Percentiles rank a stretch among this genome's conserved stretches.
phyloP scores from a whole-genome alignment of 768 basidiomycete genomes.

The Trametes gibbosa region DNA sequence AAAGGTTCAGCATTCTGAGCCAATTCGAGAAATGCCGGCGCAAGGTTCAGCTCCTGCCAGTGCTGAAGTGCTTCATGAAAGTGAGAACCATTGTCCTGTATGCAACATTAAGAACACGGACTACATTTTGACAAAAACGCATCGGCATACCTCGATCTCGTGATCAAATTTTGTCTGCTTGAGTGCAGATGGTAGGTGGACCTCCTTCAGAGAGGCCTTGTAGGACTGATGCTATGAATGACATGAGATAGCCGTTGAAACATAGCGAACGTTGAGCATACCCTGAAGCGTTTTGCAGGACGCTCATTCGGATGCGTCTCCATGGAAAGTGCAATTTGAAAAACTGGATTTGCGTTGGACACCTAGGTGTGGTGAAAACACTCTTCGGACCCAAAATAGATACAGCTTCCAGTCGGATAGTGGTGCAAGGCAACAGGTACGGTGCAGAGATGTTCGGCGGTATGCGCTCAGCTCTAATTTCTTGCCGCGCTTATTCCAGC shows the following conservation, averaged over 20 bases:
- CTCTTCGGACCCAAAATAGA: too few species aligned
- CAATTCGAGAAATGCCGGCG: constrained; percentile 71
- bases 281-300: constrained; percentile 29
- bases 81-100: constrained; percentile 73
- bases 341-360: too few species aligned
- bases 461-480: too few species aligned
- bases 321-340: neutral
- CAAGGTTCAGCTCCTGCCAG: constrained; percentile 79
- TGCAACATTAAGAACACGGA: neutral
- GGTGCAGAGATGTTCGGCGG: too few species aligned
- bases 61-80: constrained; percentile 72
- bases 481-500: neutral
- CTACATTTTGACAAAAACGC: neutral
- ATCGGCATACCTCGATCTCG: constrained; percentile 48
- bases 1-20: constrained; percentile 57
- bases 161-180: constrained; percentile 49
- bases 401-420: too few species aligned
- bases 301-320: constrained; percentile 15
- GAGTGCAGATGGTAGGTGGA: constrained; percentile 70
- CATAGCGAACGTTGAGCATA: neutral
- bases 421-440: too few species aligned
- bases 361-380: too few species aligned
- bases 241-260: neutral
- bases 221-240: constrained; percentile 70
- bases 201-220: constrained; percentile 58